These are phyloP conservation scores for Phytopythium vexans DNA, from an alignment of 352 stramenopile genomes.

Conservation along the genomic window DNA sequence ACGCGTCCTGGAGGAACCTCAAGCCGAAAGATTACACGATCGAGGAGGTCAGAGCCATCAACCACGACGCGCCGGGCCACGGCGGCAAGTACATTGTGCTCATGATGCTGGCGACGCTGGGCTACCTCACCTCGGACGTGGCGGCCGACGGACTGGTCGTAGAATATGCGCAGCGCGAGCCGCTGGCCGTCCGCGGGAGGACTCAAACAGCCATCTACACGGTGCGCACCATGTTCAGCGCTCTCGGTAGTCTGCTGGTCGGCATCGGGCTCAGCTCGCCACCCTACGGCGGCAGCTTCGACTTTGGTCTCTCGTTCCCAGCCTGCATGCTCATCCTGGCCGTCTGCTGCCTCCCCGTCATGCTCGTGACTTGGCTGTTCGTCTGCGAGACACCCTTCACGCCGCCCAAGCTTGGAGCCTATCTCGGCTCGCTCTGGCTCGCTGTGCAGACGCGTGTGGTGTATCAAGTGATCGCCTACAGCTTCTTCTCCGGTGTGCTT, in stretches of 20 bases:
- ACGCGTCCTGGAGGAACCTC: conserved; percentile 17
- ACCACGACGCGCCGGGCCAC: conserved; percentile 30
- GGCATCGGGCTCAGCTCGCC: conserved; percentile 38
- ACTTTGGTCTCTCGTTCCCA: conserved; percentile 29
- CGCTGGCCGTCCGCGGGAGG: conserved; percentile 32
- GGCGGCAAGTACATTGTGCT: conserved; percentile 53
- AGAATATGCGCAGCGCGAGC: conserved; percentile 48
- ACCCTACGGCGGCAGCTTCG: conserved; percentile 47
- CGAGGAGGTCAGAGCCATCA: conserved; percentile 30
- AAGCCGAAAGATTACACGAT: conserved; percentile 22
- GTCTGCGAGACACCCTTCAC: conserved; percentile 20
- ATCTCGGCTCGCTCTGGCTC: conserved; percentile 22
- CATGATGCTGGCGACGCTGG: conserved; percentile 70
- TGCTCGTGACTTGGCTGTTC: conserved; percentile 33
- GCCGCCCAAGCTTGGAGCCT: conserved; percentile 16
- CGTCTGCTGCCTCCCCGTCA: conserved; percentile 20
- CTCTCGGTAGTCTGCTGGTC: conserved; percentile 36
- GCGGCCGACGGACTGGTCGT: conserved; percentile 64
- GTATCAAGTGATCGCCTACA: conserved; percentile 36
- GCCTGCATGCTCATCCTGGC: conserved; percentile 20
- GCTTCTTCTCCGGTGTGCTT: conserved; percentile 30
- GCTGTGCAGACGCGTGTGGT: conserved; percentile 28
- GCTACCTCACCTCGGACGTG: conserved; percentile 71
- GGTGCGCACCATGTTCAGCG: conserved; percentile 25
- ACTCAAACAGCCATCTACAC: too few species aligned